phyloP scores from a whole-genome alignment of 2,329 filamentous ascomycete genomes.

The Pseudogymnoascus sp. region DNA sequence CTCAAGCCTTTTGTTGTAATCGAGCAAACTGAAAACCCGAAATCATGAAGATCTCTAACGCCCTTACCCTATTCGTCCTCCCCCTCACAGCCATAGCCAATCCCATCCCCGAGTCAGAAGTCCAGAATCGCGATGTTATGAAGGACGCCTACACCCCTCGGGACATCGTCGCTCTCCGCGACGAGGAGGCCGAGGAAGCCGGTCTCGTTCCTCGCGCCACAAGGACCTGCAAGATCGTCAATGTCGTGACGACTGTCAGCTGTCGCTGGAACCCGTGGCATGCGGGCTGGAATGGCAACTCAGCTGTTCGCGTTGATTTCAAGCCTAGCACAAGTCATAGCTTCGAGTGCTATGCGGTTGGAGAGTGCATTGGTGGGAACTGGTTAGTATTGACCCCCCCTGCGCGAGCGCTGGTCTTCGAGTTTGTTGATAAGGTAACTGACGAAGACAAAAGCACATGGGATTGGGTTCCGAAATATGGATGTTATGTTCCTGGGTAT shows the following conservation, averaged over 20 bases:
- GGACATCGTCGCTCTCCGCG: neutral
- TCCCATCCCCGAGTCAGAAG: neutral
- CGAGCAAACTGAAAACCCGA: neutral
- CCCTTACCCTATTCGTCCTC: neutral
- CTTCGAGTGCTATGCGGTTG: neutral
- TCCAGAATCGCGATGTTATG: neutral
- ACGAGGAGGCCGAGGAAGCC: neutral
- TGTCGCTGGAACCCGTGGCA: neutral
- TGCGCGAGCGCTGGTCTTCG: neutral
- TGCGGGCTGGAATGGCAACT: neutral
- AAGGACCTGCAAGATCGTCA: neutral
- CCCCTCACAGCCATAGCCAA: neutral
- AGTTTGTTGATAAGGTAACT: neutral
- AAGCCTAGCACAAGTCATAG: neutral
- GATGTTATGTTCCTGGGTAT: neutral
- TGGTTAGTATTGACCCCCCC: neutral
- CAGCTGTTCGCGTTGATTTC: neutral
- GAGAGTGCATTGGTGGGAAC: neutral
- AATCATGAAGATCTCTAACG: neutral
- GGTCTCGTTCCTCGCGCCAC: neutral
- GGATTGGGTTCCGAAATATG: neutral
- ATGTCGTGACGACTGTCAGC: neutral
- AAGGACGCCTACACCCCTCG: neutral
- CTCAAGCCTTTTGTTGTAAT: neutral
- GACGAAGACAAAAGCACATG: neutral